phyloP scores from a whole-genome alignment of 1,284 basidiomycete species.

The Pseudozyma thailandica region DNA sequence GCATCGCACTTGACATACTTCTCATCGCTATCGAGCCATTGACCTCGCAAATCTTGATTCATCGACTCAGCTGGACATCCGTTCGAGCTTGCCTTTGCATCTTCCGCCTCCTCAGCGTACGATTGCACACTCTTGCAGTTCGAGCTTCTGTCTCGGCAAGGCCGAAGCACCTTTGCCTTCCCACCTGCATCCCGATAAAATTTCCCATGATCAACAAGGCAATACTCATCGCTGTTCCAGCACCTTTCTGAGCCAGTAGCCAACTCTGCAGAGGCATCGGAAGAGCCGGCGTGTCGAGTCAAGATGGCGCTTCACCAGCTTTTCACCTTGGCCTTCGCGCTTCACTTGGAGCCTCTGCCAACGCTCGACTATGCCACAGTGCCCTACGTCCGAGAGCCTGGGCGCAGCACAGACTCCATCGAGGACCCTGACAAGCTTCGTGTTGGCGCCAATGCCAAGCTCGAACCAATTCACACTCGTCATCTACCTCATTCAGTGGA shows the following conservation, averaged over 20 bases:
- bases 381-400: constrained; percentile 16
- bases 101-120: no score
- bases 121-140: no score
- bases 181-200: no score
- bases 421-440: constrained; percentile 33
- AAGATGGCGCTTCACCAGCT: constrained; percentile 53
- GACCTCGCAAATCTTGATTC: no score
- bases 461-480: constrained; percentile 42
- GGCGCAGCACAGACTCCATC: constrained; percentile 22
- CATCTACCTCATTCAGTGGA: constrained; percentile 47
- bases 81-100: no score
- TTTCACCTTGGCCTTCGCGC: constrained; percentile 64
- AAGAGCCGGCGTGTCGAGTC: not conserved
- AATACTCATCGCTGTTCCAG: no score
- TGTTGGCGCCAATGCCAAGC: constrained; percentile 46
- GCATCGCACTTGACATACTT: no score
- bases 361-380: constrained; percentile 50
- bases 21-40: no score
- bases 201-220: no score
- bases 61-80: no score
- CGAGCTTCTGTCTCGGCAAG: no score
- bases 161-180: no score
- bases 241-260: not conserved
- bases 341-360: constrained; percentile 59
- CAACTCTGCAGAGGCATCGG: not conserved